Base-by-base conservation (phyloP, 2,329 filamentous ascomycete species). In the Colletotrichum liriopes region DNA sequence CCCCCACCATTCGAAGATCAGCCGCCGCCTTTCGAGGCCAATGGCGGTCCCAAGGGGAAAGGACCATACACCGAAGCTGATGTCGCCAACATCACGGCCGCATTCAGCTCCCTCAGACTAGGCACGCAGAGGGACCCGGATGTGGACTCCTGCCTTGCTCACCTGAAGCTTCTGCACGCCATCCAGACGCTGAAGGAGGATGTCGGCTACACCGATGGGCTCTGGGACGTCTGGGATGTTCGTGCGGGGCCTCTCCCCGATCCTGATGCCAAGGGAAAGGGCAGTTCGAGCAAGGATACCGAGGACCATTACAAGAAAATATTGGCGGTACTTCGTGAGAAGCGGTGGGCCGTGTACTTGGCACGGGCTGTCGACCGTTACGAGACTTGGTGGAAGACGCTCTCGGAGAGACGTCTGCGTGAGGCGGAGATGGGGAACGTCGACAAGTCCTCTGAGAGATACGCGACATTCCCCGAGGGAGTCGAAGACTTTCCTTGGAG, bases 301-400 rank as follows among this genome's bases (percentile, higher is more conserved):
- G 76, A 77, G 20, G 76, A 80, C n/a, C 78, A 82, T 9, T 80
- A 82, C 1, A 77, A 83, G n/a, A 79, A 79, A 2, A 8, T 65
- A 11, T 81, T 90, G 18, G 86, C 87, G 65, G 84, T 85, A 61
- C 82, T 93, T 39, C 85, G 90, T 18, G 93, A 94, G 82, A 94
- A 94, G 83, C 84, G 93, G 78, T 95, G 93, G 93, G 88, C 89
- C 0, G 78, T 94, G 12, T 94, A 90, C 78, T 86, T 94, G 6
- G 87, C 90, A 1, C 86, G 91, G 60, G 93, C 93, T 1, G 92
- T 90, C 0, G 88, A 92, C 60, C 86, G 93, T 8, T 95, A 94
- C 76, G 85, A 89, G 72, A 79, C 79, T 1, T 95, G 93, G 93
- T 93, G 91, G 88, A 77, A 83, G 1, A 78, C 80, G 3, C 77